phyloP scores from a whole-genome alignment of 495 filamentous ascomycete species.

The Lasiosphaeria ovina region DNA sequence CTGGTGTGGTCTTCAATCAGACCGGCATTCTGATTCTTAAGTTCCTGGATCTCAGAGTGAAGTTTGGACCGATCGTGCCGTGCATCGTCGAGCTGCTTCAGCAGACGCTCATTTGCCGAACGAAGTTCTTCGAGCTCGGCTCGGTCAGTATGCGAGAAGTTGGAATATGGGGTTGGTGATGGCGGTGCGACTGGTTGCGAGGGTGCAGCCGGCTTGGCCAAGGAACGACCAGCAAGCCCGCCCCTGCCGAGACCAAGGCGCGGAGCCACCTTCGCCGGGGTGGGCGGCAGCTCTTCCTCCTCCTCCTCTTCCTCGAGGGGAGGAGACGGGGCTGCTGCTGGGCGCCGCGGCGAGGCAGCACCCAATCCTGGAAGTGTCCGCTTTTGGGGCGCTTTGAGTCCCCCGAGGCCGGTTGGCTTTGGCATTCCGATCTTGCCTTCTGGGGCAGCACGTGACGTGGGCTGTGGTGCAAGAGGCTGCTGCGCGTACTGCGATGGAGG shows the following conservation, averaged over 20 bases:
- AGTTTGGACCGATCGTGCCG: constrained; percentile 71
- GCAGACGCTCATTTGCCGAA: constrained; percentile 72
- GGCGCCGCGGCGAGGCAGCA: constrained; percentile 61
- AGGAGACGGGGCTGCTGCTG: constrained; percentile 51
- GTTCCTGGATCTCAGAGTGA: constrained; percentile 75
- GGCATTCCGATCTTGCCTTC: constrained; percentile 61
- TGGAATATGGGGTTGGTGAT: constrained; percentile 52
- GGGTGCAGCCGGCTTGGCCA: constrained; percentile 69
- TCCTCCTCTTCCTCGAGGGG: constrained; percentile 56
- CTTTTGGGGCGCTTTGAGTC: constrained; percentile 69
- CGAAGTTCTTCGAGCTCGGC: constrained; percentile 90
- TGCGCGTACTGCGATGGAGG: constrained; percentile 38
- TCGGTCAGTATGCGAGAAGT: constrained; percentile 69
- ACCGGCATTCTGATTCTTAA: constrained; percentile 93
- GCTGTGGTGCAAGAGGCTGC: constrained; percentile 52
- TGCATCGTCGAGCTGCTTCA: constrained; percentile 69
- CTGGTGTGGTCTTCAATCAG: constrained; percentile 96
- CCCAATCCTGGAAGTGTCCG: constrained; percentile 56
- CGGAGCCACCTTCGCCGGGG: constrained; percentile 42
- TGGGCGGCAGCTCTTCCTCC: constrained; percentile 55
- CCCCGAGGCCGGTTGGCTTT: constrained; percentile 65
- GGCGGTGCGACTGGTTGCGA: constrained; percentile 35
- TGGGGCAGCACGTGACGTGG: constrained; percentile 58
- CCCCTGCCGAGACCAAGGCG: constrained; percentile 71
- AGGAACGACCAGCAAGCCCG: constrained; percentile 79